Percentiles rank a stretch among this genome's conserved stretches.
These are phyloP conservation scores for Saksenaea vasiformis DNA, from an alignment of 371 early-diverging fungal genomes.

Conservation along the genomic window DNA sequence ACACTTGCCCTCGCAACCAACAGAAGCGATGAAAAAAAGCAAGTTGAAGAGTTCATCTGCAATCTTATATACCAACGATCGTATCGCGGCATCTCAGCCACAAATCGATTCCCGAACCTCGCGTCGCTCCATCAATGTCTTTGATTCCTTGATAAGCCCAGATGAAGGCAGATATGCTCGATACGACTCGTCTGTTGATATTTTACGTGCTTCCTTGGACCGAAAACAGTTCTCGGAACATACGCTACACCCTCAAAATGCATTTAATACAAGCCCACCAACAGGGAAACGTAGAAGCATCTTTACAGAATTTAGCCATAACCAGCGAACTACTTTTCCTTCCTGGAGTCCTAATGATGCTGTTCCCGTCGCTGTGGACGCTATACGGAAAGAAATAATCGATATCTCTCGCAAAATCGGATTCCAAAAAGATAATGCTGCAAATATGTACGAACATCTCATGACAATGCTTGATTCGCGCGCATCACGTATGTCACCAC, in stretches of 20 bases:
- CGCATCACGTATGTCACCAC: slow-evolving; percentile 76
- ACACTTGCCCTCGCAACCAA: neutral
- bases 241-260: neutral
- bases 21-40: neutral
- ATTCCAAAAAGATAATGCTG: slow-evolving; percentile 80
- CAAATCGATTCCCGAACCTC: neutral
- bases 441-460: slow-evolving; percentile 76
- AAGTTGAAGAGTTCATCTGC: neutral
- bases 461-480: slow-evolving; percentile 85
- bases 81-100: neutral
- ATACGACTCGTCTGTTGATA: slow-evolving; percentile 76
- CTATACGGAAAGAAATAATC: slow-evolving; percentile 34
- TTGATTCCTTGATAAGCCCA: neutral
- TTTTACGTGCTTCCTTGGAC: neutral
- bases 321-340: slow-evolving; percentile 47
- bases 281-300: neutral
- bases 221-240: neutral
- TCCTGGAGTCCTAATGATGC: slow-evolving; percentile 69
- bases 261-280: neutral
- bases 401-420: slow-evolving; percentile 60
- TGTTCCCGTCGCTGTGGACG: slow-evolving; percentile 65
- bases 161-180: slow-evolving; percentile 75
- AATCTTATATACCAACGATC: neutral
- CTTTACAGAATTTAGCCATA: neutral
- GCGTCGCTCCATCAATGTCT: neutral